Percentiles rank a stretch among this genome's conserved stretches.
phyloP scores from a whole-genome alignment of 768 basidiomycete species.

The Daedaleopsis nitida region DNA sequence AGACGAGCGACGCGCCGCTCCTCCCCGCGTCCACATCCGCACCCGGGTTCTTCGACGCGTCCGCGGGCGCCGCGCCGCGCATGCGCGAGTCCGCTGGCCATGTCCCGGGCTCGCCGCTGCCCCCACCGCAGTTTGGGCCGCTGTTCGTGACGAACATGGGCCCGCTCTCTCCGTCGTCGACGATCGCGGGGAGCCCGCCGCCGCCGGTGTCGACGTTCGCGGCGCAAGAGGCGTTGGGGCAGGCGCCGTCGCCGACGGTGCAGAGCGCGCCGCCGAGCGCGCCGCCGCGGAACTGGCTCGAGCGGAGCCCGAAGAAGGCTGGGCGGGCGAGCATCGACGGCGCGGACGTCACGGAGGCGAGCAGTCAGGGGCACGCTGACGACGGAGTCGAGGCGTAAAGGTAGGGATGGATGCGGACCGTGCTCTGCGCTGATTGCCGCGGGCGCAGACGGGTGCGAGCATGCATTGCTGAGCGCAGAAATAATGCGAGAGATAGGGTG shows the following conservation, averaged over 20 bases:
- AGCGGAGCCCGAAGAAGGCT: constrained; percentile 20
- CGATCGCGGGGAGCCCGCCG: constrained; percentile 9
- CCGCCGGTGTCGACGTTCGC: neutral
- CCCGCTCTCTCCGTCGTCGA: constrained; percentile 18
- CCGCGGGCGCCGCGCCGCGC: neutral
- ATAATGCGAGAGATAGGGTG: too few relatives aligned
- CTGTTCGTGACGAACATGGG: constrained; percentile 27
- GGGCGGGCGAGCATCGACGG: constrained; percentile 14
- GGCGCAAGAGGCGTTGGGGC: constrained; percentile 8
- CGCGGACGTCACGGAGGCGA: constrained; percentile 15
- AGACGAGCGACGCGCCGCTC: constrained; percentile 19
- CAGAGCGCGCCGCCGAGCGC: neutral
- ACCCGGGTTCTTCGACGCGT: neutral
- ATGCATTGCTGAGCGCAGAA: too few relatives aligned
- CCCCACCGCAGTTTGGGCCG: constrained; percentile 18
- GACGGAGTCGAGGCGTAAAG: too few relatives aligned
- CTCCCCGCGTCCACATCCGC: neutral
- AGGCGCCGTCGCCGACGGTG: neutral
- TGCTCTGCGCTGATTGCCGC: too few relatives aligned
- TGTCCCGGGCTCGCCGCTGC: constrained; percentile 15
- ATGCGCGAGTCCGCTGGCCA: constrained; percentile 5
- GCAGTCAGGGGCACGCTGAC: too few relatives aligned
- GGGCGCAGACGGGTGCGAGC: too few relatives aligned
- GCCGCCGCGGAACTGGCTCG: constrained; percentile 20
- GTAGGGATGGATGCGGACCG: too few relatives aligned